Evolutionary conservation across 352 stramenopile species (phyloP).

Genomic region (Globisporangium megalacanthum): DNA sequence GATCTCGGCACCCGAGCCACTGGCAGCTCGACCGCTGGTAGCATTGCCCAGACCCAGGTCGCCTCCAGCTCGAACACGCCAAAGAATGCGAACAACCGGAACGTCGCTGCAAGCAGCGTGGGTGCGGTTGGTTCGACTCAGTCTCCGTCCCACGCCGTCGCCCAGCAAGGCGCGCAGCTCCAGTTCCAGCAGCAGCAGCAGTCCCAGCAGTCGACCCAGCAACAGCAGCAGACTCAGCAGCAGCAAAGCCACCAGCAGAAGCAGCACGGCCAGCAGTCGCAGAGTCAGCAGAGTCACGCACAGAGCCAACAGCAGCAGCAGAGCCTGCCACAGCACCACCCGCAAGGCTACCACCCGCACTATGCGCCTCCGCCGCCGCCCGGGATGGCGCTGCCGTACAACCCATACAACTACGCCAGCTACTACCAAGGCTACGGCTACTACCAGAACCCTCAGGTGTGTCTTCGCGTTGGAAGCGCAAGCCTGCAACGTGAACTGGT

Average conservation of each 20-base stretch:
- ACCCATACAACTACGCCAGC: slow-evolving; percentile 83
- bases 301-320: slow-evolving; percentile 46
- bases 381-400: slow-evolving; percentile 84
- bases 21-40: slow-evolving; percentile 13
- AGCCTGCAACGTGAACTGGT: not conserved
- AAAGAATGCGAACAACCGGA: slow-evolving; percentile 28
- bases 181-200: slow-evolving; percentile 37
- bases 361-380: slow-evolving; percentile 79
- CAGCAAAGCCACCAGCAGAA: slow-evolving; percentile 23
- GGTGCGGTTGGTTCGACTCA: slow-evolving; percentile 27
- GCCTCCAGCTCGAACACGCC: slow-evolving; percentile 45
- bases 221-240: slow-evolving; percentile 23
- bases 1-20: slow-evolving; percentile 43
- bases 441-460: slow-evolving; percentile 83
- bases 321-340: slow-evolving; percentile 52
- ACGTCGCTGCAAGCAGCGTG: slow-evolving; percentile 12
- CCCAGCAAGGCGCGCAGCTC: slow-evolving; percentile 31
- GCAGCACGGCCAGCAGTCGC: slow-evolving; percentile 16
- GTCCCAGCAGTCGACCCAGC: slow-evolving; percentile 14
- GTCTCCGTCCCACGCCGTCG: slow-evolving; percentile 44
- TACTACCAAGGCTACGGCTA: slow-evolving; percentile 88
- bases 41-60: slow-evolving; percentile 28
- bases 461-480: not conserved
- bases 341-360: slow-evolving; percentile 76
- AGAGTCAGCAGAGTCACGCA: slow-evolving; percentile 9